Conservation (phyloP, 208 protist species). For the Cochliopodium minus region DNA sequence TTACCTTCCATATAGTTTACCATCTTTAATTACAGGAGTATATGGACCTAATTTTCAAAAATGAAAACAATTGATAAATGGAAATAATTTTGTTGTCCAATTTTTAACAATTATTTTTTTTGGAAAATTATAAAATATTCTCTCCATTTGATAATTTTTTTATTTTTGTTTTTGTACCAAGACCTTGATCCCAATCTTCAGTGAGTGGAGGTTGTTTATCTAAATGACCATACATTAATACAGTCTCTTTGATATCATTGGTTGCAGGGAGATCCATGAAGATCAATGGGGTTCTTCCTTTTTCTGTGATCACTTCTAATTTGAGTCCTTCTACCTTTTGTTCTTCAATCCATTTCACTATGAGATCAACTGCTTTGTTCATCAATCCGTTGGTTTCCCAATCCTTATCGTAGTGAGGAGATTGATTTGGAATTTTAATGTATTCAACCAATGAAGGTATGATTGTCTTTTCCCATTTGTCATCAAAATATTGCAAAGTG, state of each 20-base stretch:
- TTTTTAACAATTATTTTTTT: no score
- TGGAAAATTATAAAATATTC: no score
- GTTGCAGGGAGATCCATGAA: constrained; percentile 51
- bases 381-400: constrained; percentile 58
- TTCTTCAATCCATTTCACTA: constrained; percentile 57
- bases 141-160: no score
- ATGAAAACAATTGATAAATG: no score
- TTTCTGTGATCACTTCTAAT: constrained; percentile 46
- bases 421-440: constrained; percentile 73
- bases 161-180: no score
- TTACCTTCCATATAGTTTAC: constrained; percentile 22
- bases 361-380: constrained; percentile 53
- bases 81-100: no score
- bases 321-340: constrained; percentile 47
- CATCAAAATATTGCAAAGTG: constrained; percentile 34
- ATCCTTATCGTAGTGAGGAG: constrained; percentile 63
- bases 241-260: background rate
- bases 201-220: constrained; percentile 83
- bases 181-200: constrained; percentile 61
- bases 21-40: constrained; percentile 51
- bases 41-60: no score
- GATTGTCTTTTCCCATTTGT: constrained; percentile 57
- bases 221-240: constrained; percentile 90
- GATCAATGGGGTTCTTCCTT: constrained; percentile 55
- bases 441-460: constrained; percentile 54